Evolutionary conservation across 495 filamentous ascomycete species (phyloP), one percentile per base, ranked within the genome.

Genomic region (Xylaria flabelliformis): DNA sequence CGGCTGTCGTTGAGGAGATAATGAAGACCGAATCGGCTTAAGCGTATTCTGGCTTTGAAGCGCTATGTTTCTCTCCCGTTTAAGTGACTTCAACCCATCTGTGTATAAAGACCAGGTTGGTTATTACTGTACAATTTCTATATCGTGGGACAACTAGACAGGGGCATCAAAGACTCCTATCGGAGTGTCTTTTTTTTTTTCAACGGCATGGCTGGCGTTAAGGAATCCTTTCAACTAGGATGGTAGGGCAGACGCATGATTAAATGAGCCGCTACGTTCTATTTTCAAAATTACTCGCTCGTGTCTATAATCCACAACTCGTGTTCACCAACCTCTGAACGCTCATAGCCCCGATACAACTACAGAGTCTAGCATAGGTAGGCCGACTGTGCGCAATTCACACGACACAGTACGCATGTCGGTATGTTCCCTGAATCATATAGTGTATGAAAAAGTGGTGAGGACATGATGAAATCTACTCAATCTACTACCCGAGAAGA

Each of bases 1-100:
- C 79, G 1, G 48, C 74, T 9, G 76, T 76, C 0, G 70, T 76
- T 26, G 75, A 78, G 17, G 76, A 74, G 12, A 53, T 70, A 34
- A 74, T 71, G 41, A 73, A 74, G 67, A 69, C n/a, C 21, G 24
- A 26, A 10, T 67, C 69, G 8, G 21, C 68, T 9, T 70, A 42
- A 26, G 21, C 34, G 46, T 24, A 4, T 42, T 46, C 12, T 13
- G 4, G 55, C 39, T 41, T 48, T 0, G n/a, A 26, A 10, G n/a
- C 64, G 5, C 36, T 51, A 21, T 5, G 24, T 13, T 53, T 26
- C 12, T 39, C 7, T 15, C 26, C 8, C 26, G 19, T 39, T 7
- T 3, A 39, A 36, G 2, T 34, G 12, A 19, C 63, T 63, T 48
- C 2, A 17, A 26, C 44, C 56, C 24, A 34, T 42, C 32, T 56